Evolutionary conservation across 202 grass and related monocot species (phyloP).

Genomic region (Sporobolus alterniflorus): DNA sequence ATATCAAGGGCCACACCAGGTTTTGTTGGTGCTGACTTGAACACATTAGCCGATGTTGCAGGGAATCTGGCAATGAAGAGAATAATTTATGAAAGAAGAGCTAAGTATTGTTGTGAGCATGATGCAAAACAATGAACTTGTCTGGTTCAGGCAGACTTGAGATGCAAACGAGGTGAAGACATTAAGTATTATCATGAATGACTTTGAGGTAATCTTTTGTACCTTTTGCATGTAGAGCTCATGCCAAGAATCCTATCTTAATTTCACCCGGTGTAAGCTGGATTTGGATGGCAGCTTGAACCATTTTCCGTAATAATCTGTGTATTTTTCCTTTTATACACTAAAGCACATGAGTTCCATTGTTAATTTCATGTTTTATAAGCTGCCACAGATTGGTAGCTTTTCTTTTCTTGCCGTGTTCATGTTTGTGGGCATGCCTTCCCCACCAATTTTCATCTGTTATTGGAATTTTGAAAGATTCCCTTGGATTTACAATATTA

Average conservation of each 20-base stretch:
- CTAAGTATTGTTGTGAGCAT: conserved; percentile 23
- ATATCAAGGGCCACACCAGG: conserved; percentile 84
- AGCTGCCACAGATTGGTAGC: not conserved
- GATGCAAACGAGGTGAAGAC: conserved; percentile 63
- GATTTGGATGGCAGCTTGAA: not conserved
- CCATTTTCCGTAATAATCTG: not conserved
- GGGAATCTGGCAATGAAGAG: conserved; percentile 95
- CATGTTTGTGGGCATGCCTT: not conserved
- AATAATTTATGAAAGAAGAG: conserved; percentile 74
- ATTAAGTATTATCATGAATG: conserved; percentile 75
- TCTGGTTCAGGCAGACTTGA: conserved; percentile 92
- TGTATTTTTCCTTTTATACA: not conserved
- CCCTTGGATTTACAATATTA: not conserved
- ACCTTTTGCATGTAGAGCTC: not conserved
- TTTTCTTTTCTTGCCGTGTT: not conserved
- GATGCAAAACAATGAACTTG: conserved; percentile 34
- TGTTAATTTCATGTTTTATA: not conserved
- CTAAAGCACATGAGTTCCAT: not conserved
- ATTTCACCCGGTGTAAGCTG: not conserved
- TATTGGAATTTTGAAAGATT: not conserved
- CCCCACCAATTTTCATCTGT: not conserved
- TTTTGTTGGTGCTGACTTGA: conserved; percentile 95
- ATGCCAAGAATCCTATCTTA: not conserved
- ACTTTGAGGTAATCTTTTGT: conserved; percentile 71
- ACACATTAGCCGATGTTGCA: conserved; percentile 79